A percentile compares a stretch with the other conserved stretches of the same genome.
phyloP scores from a whole-genome alignment of 345 rosid genomes.

The Hevea brasiliensis region DNA sequence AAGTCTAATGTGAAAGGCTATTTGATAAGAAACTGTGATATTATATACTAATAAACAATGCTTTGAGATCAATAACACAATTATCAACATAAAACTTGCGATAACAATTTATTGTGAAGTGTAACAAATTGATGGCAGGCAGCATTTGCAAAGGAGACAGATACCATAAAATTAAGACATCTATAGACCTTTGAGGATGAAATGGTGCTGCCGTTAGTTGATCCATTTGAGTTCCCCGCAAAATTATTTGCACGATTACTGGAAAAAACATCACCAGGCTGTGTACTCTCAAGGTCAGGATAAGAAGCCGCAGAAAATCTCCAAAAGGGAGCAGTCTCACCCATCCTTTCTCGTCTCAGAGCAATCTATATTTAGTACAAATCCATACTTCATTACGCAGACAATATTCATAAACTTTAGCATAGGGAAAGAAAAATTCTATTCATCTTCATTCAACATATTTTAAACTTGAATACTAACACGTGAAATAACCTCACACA shows the following conservation, averaged over 20 bases:
- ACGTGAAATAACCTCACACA: neutral
- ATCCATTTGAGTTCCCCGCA: constrained; percentile 29
- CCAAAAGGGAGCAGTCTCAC: constrained; percentile 82
- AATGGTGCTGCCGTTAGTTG: constrained; percentile 31
- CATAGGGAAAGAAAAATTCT: neutral
- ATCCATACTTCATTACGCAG: constrained; percentile 2
- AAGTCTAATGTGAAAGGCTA: neutral
- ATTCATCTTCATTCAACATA: neutral
- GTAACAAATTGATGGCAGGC: neutral
- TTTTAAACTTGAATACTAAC: neutral
- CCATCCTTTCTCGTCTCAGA: constrained; percentile 80
- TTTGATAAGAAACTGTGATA: neutral
- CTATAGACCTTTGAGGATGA: constrained; percentile 49
- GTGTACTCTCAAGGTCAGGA: constrained; percentile 45
- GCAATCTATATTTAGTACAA: constrained; percentile 54
- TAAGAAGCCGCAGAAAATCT: constrained; percentile 69
- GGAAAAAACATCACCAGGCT: constrained; percentile 23
- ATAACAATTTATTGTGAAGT: neutral
- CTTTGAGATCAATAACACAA: neutral
- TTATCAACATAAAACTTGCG: neutral
- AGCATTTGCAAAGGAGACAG: no score
- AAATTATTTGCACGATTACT: neutral
- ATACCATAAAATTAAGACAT: neutral
- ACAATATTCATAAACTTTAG: neutral
- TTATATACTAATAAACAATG: neutral